Percentiles rank a stretch among this genome's conserved stretches.
Conservation (phyloP, 1,284 basidiomycete genomes). For the Naganishia liquefaciens region DNA sequence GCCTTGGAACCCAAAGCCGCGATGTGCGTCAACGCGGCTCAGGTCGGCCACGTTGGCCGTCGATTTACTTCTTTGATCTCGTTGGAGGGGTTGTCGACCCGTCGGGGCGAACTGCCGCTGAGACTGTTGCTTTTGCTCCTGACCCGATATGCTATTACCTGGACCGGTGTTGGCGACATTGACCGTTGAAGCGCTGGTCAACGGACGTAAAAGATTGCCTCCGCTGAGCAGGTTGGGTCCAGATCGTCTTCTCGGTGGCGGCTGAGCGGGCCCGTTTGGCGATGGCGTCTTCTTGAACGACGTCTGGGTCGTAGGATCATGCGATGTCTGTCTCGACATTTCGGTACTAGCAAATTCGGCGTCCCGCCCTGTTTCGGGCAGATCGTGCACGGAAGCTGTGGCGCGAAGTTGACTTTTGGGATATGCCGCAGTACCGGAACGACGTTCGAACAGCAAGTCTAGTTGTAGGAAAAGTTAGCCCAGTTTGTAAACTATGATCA, state of each 20-base stretch:
- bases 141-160: neutral
- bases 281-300: constrained; percentile 5
- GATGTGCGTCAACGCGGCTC: constrained; percentile 22
- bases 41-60: constrained; percentile 31
- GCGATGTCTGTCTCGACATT: constrained; percentile 22
- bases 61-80: constrained; percentile 32
- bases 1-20: constrained; percentile 9
- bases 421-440: constrained; percentile 23
- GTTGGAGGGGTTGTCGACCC: constrained; percentile 13
- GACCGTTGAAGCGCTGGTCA: constrained; percentile 23
- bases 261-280: constrained; percentile 7
- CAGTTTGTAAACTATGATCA: neutral
- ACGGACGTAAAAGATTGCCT: constrained; percentile 28
- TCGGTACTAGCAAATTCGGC: constrained; percentile 17
- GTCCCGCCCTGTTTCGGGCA: constrained; percentile 27
- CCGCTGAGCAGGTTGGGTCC: constrained; percentile 32
- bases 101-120: neutral
- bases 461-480: neutral
- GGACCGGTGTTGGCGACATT: neutral
- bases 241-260: constrained; percentile 18
- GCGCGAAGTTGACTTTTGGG: constrained; percentile 27
- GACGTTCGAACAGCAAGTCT: constrained; percentile 34
- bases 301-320: constrained; percentile 9
- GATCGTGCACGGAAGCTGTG: constrained; percentile 33
- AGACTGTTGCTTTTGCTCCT: neutral